Conservation (phyloP, 2,329 filamentous ascomycete species). For the Dothistroma pini region DNA sequence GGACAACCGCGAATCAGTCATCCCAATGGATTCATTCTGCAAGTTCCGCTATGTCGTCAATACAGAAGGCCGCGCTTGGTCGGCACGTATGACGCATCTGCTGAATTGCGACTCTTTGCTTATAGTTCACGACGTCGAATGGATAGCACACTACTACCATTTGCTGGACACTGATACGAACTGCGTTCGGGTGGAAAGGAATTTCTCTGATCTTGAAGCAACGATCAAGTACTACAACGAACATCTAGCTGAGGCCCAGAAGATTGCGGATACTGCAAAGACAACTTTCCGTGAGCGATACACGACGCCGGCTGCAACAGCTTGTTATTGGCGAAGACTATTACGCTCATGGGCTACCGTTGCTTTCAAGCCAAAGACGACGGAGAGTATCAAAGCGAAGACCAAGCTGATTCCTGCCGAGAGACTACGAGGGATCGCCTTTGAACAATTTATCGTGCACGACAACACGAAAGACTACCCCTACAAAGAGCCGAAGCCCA, state of each 20-base stretch:
- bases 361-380: conserved; percentile 22
- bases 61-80: conserved; percentile 30
- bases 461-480: conserved; percentile 19
- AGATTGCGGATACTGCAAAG: conserved; percentile 20
- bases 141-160: conserved; percentile 29
- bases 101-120: conserved; percentile 29
- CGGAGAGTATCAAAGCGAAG: conserved; percentile 7
- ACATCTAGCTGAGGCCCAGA: conserved; percentile 20
- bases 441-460: conserved; percentile 24
- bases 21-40: conserved; percentile 28
- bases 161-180: conserved; percentile 26
- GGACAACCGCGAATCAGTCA: conserved; percentile 20
- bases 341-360: conserved; percentile 25
- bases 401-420: conserved; percentile 14
- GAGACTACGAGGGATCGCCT: conserved; percentile 21
- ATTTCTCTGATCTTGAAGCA: conserved; percentile 26
- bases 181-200: conserved; percentile 23
- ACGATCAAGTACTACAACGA: conserved; percentile 25
- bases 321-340: conserved; percentile 32
- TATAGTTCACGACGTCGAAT: conserved; percentile 29
- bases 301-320: conserved; percentile 28
- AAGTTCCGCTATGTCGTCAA: conserved; percentile 28
- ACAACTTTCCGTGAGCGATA: conserved; percentile 25
- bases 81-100: conserved; percentile 30
- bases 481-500: conserved; percentile 1